Percentiles rank a stretch among this genome's conserved stretches.
Conservation (phyloP, 2,329 filamentous ascomycete genomes). For the Alternaria solani region DNA sequence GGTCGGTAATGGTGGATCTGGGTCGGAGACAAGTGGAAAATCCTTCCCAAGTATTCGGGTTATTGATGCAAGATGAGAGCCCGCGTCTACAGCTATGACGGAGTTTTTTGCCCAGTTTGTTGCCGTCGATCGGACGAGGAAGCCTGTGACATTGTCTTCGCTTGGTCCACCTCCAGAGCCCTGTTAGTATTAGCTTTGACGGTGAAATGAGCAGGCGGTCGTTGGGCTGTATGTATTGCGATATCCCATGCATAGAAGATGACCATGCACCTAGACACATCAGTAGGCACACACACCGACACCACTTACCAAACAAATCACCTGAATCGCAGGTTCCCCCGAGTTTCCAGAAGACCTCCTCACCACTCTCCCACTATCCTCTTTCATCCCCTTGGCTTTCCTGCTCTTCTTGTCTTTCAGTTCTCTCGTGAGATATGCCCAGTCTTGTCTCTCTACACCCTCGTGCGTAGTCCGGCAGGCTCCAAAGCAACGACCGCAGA, state of each 20-base stretch:
- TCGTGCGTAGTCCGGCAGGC: neutral
- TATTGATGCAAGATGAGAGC: constrained; percentile 87
- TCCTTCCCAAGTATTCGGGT: constrained; percentile 74
- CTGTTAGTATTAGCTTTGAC: constrained; percentile 56
- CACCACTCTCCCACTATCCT: constrained; percentile 48
- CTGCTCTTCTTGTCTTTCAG: neutral
- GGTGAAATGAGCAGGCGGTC: neutral
- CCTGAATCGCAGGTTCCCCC: constrained; percentile 55
- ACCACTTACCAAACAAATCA: constrained; percentile 57
- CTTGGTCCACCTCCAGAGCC: constrained; percentile 88
- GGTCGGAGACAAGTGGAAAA: constrained; percentile 55
- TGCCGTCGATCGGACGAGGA: constrained; percentile 83
- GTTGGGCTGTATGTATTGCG: neutral
- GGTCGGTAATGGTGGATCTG: constrained; percentile 19
- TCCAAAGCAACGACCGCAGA: neutral
- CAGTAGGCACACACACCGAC: neutral
- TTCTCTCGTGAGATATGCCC: neutral
- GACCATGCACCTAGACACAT: neutral
- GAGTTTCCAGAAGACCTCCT: constrained; percentile 47
- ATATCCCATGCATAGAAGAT: neutral
- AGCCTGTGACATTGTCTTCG: constrained; percentile 88
- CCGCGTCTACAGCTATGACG: constrained; percentile 90
- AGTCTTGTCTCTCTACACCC: neutral
- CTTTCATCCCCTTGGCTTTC: constrained; percentile 51
- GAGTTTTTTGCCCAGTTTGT: constrained; percentile 84